Conservation (phyloP, 2,329 filamentous ascomycete genomes). For the Ceratocystis harringtonii region DNA sequence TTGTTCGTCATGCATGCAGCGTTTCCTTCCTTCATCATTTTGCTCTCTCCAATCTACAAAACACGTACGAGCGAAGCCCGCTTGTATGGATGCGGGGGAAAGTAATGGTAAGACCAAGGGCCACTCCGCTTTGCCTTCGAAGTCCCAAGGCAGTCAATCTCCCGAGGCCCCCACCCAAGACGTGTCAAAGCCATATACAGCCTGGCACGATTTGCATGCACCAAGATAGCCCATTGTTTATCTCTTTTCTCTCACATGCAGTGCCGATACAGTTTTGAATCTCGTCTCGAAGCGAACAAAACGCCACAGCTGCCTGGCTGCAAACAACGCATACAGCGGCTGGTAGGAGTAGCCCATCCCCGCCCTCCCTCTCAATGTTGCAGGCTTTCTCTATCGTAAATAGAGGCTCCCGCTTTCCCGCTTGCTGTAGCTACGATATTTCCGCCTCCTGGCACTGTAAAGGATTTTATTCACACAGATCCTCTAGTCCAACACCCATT, state of each 20-base stretch:
- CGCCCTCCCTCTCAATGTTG: not conserved
- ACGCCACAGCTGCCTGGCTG: not conserved
- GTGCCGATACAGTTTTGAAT: not conserved
- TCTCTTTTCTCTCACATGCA: not conserved
- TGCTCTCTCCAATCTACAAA: not conserved
- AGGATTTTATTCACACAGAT: not conserved
- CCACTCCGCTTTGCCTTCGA: not conserved
- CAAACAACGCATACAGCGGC: conserved; percentile 2
- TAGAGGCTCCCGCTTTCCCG: not conserved
- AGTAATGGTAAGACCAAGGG: no score
- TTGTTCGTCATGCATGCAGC: not conserved
- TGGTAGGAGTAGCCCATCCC: not conserved
- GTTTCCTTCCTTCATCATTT: not conserved
- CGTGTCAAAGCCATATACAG: not conserved
- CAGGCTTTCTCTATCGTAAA: not conserved
- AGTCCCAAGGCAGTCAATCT: not conserved
- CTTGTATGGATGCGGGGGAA: no score
- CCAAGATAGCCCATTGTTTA: not conserved
- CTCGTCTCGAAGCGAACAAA: conserved; percentile 2
- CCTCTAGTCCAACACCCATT: no score
- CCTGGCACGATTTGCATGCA: not conserved
- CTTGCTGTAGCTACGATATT: not conserved
- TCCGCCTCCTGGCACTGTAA: not conserved
- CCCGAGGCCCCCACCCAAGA: not conserved
- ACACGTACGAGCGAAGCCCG: no score